A percentile compares a stretch with the other conserved stretches of the same genome.
These are phyloP conservation scores for Dendryphion nanum DNA, from an alignment of 2,329 filamentous ascomycete genomes.

Conservation along the genomic window DNA sequence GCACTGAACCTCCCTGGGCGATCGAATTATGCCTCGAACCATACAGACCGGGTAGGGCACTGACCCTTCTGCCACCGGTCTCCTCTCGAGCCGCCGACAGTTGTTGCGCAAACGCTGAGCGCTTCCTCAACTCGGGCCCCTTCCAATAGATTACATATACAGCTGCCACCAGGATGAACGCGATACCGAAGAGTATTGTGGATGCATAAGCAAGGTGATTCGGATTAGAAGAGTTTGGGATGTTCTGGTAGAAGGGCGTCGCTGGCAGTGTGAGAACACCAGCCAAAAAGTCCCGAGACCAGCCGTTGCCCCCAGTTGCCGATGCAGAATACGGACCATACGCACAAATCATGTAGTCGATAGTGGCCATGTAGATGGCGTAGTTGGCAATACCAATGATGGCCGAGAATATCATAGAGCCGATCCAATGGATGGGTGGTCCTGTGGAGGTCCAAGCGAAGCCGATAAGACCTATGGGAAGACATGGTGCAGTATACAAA, in stretches of 20 bases:
- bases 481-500: slow-evolving; percentile 59
- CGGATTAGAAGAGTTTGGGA: slow-evolving; percentile 26
- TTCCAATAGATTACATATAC: slow-evolving; percentile 54
- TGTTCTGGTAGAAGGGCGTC: slow-evolving; percentile 55
- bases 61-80: slow-evolving; percentile 31
- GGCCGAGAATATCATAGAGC: slow-evolving; percentile 62
- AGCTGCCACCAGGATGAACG: slow-evolving; percentile 43
- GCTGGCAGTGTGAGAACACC: slow-evolving; percentile 70
- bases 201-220: slow-evolving; percentile 54
- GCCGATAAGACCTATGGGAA: slow-evolving; percentile 68
- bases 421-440: slow-evolving; percentile 67
- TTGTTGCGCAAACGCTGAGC: slow-evolving; percentile 55
- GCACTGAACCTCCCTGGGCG: slow-evolving; percentile 13
- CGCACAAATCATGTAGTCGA: slow-evolving; percentile 76
- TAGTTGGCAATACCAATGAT: slow-evolving; percentile 73
- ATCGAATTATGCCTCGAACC: slow-evolving; percentile 30
- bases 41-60: slow-evolving; percentile 29
- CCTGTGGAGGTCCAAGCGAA: slow-evolving; percentile 70
- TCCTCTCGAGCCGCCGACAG: slow-evolving; percentile 34
- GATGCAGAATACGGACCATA: slow-evolving; percentile 74
- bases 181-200: slow-evolving; percentile 55
- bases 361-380: slow-evolving; percentile 74
- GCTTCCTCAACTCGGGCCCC: slow-evolving; percentile 53
- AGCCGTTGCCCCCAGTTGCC: slow-evolving; percentile 75
- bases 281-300: slow-evolving; percentile 71